Conservation (phyloP, 1,139 yeast genomes). For the Candida glucosophila region DNA sequence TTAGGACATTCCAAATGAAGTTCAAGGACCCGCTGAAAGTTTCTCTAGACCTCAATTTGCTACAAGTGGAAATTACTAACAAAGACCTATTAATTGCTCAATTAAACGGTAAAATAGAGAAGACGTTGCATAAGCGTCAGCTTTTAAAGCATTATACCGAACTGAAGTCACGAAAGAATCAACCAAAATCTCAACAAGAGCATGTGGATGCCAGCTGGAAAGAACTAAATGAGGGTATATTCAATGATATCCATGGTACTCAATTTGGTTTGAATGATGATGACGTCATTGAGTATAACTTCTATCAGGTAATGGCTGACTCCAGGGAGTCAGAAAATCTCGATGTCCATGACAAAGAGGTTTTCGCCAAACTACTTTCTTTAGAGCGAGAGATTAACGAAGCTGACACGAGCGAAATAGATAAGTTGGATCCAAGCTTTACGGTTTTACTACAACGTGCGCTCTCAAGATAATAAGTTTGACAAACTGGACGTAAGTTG, state of each 20-base stretch:
- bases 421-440: no score
- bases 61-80: constrained; percentile 14
- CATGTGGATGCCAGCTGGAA: constrained; percentile 44
- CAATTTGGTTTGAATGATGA: constrained; percentile 54
- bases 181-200: constrained; percentile 16
- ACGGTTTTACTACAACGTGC: no score
- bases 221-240: constrained; percentile 32
- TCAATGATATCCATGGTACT: constrained; percentile 27
- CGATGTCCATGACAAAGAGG: no score
- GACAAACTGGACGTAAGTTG: no score
- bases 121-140: constrained; percentile 20
- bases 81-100: constrained; percentile 20
- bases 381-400: no score
- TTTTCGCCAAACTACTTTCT: no score
- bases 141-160: constrained; percentile 26
- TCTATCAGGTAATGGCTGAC: constrained; percentile 1
- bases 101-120: constrained; percentile 20
- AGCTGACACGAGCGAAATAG: no score
- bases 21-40: constrained; percentile 43
- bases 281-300: constrained; percentile 39
- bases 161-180: constrained; percentile 10
- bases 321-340: no score
- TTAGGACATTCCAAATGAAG: constrained; percentile 51
- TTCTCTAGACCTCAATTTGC: constrained; percentile 26
- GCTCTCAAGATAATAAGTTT: no score